Evolutionary conservation across 768 basidiomycete genomes (phyloP).

Genomic region (Xerocomus spinulosus): DNA sequence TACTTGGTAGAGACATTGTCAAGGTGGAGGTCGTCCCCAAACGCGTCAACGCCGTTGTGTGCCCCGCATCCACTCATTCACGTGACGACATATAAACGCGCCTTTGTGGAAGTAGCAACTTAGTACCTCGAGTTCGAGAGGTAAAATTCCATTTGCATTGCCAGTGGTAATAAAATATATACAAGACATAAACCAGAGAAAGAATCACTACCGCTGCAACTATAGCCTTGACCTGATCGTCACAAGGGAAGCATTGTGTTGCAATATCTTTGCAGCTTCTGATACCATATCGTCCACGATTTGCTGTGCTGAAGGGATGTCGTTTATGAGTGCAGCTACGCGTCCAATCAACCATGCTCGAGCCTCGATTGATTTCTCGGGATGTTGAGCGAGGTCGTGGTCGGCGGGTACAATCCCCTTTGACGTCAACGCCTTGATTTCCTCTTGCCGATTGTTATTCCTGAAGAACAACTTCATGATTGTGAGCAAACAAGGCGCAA

Average conservation of each 20-base stretch:
- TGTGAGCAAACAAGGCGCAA: not conserved
- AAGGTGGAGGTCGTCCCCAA: not conserved
- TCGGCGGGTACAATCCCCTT: conserved; percentile 79
- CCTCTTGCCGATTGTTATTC: conserved; percentile 72
- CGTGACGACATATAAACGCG: conserved; percentile 12
- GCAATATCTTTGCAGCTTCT: conserved; percentile 48
- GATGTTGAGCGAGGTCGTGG: conserved; percentile 70
- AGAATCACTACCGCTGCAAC: not conserved
- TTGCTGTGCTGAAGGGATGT: conserved; percentile 74
- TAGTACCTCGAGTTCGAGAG: no score
- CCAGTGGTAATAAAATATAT: no score
- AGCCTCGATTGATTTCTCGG: conserved; percentile 67
- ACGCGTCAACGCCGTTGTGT: not conserved
- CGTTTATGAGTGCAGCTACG: conserved; percentile 68
- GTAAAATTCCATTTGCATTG: no score
- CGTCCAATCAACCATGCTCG: conserved; percentile 81
- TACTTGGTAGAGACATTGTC: conserved; percentile 14
- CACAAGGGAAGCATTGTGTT: conserved; percentile 37
- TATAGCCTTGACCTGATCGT: conserved; percentile 50
- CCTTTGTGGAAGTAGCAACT: no score
- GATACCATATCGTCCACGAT: conserved; percentile 80
- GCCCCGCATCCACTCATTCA: not conserved
- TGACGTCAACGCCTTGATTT: conserved; percentile 78
- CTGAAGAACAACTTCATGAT: conserved; percentile 30
- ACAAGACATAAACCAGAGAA: no score